phyloP scores from a whole-genome alignment of 768 basidiomycete species.

The Mycena galericulata region DNA sequence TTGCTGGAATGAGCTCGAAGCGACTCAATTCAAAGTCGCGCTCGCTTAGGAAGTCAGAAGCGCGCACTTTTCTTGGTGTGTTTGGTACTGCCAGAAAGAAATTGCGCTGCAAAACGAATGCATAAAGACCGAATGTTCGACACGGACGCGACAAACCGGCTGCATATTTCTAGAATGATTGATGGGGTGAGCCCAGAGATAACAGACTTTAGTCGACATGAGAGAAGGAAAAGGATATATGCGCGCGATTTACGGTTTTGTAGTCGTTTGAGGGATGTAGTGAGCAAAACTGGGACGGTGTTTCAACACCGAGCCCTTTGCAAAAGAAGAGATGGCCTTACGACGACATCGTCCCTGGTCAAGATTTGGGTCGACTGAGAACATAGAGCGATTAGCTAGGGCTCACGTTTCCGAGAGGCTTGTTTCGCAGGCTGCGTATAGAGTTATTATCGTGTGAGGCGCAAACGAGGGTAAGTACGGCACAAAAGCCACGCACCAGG shows the following conservation, averaged over 20 bases:
- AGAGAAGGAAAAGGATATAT: constrained; percentile 41
- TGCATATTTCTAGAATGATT: constrained; percentile 84
- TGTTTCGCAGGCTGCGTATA: constrained; percentile 80
- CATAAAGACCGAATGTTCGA: no score
- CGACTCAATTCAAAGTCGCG: no score
- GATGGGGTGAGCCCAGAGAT: constrained; percentile 84
- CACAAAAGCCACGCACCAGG: constrained; percentile 63
- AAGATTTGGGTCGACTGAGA: constrained; percentile 9
- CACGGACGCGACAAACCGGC: constrained; percentile 63
- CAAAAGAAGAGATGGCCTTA: constrained; percentile 46
- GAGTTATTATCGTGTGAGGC: not conserved
- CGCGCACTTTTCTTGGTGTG: no score
- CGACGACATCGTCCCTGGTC: constrained; percentile 74
- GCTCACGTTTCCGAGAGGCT: constrained; percentile 81
- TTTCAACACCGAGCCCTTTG: constrained; percentile 8
- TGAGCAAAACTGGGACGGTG: constrained; percentile 80
- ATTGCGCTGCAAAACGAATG: no score
- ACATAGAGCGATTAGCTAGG: not conserved
- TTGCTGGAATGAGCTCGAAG: constrained; percentile 77
- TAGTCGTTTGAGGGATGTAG: constrained; percentile 91
- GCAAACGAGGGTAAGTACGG: no score
- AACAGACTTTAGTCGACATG: constrained; percentile 70
- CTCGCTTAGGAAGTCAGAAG: no score
- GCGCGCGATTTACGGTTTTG: constrained; percentile 74
- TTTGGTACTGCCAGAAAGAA: no score